phyloP scores from a whole-genome alignment of 305 asterid genomes.

The Fraxinus sp. region DNA sequence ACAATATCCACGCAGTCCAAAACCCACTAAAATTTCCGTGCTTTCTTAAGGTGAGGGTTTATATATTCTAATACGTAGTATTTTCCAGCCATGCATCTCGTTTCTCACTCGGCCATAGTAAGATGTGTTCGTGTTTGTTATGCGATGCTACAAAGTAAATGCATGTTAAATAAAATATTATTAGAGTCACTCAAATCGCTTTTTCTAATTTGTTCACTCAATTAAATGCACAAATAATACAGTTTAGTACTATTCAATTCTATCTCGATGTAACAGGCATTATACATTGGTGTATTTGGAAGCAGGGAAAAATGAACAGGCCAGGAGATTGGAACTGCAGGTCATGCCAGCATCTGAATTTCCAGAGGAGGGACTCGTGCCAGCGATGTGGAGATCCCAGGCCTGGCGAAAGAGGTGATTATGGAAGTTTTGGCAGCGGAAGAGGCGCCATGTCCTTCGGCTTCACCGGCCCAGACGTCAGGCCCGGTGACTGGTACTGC shows the following conservation, averaged over 20 bases:
- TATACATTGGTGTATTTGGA: neutral
- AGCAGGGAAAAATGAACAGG: slow-evolving; percentile 62
- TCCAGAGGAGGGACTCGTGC: slow-evolving; percentile 91
- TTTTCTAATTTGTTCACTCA: neutral
- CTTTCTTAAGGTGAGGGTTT: slow-evolving; percentile 12
- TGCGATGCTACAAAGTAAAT: neutral
- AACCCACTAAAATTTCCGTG: neutral
- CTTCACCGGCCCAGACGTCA: slow-evolving; percentile 81
- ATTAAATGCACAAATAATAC: neutral
- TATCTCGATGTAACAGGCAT: neutral
- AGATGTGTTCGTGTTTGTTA: neutral
- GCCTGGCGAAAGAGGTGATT: slow-evolving; percentile 56
- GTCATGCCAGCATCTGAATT: slow-evolving; percentile 92
- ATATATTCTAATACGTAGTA: neutral
- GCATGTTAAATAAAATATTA: neutral
- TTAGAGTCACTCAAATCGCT: neutral
- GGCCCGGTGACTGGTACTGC: slow-evolving; percentile 99
- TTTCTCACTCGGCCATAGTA: neutral
- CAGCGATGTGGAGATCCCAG: slow-evolving; percentile 90
- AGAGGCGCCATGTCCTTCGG: slow-evolving; percentile 41
- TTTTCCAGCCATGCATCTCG: neutral
- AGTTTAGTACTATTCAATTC: neutral
- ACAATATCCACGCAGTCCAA: neutral
- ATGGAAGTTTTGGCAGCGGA: slow-evolving; percentile 46
- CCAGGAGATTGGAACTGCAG: slow-evolving; percentile 98